These are phyloP conservation scores for Plasmodium gaboni DNA, from an alignment of 169 alveolate species.

Conservation along the genomic window DNA sequence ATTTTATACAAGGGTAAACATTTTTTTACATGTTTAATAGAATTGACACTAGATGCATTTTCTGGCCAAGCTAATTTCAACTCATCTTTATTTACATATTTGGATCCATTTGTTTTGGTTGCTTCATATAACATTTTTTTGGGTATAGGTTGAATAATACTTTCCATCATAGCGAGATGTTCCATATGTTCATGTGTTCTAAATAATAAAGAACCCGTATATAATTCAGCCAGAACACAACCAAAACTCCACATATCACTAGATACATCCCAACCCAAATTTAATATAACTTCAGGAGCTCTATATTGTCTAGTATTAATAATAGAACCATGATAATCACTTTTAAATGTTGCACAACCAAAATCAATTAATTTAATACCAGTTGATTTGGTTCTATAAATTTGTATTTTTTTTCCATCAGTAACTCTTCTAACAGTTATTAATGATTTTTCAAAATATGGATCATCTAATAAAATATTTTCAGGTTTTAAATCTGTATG, in stretches of 20 bases:
- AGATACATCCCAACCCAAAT: constrained; percentile 94
- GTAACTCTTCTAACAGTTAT: constrained; percentile 80
- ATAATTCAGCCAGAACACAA: constrained; percentile 95
- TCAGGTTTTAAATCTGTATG: constrained; percentile 99
- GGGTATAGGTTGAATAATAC: constrained; percentile 82
- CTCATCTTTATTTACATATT: constrained; percentile 74
- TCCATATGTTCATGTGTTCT: constrained; percentile 95
- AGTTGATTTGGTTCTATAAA: constrained; percentile 87
- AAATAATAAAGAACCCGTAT: constrained; percentile 94
- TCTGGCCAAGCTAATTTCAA: constrained; percentile 88
- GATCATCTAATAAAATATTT: constrained; percentile 93
- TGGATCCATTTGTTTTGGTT: constrained; percentile 79
- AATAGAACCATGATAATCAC: constrained; percentile 96
- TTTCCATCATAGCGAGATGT: constrained; percentile 95
- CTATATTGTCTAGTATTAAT: constrained; percentile 99
- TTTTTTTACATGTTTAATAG: constrained; percentile 82
- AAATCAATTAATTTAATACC: constrained; percentile 97
- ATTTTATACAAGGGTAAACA: constrained; percentile 83
- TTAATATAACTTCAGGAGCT: constrained; percentile 98
- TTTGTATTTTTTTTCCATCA: constrained; percentile 74
- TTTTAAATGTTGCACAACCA: constrained; percentile 98
- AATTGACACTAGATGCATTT: constrained; percentile 83
- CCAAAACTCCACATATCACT: constrained; percentile 98
- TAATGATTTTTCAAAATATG: constrained; percentile 82
- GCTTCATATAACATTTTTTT: constrained; percentile 79